A percentile compares a stretch with the other conserved stretches of the same genome.
These are phyloP conservation scores for Chlorella vulgaris DNA, from an alignment of 139 green algal genomes.

Conservation along the genomic window DNA sequence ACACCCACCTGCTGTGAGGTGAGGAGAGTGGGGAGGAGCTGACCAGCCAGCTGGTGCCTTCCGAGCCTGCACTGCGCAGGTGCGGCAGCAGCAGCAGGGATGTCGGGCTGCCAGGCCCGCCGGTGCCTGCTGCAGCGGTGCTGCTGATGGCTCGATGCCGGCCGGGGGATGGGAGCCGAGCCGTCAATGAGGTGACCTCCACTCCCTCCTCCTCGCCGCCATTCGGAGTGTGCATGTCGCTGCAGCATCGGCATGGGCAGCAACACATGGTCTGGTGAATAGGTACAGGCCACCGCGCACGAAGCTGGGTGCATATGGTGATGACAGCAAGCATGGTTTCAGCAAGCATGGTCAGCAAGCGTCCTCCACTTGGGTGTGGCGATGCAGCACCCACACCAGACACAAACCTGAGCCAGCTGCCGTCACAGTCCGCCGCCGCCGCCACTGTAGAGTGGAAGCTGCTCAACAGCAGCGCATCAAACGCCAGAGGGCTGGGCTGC, in stretches of 20 bases:
- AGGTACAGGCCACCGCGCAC: too few species aligned
- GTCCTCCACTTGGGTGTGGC: background rate
- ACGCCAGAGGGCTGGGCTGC: background rate
- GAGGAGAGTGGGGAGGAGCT: background rate
- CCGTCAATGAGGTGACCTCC: background rate
- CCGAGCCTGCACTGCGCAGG: slow-evolving; percentile 4
- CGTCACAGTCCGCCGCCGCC: background rate
- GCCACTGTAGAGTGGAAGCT: background rate
- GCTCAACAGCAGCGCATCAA: slow-evolving; percentile 11
- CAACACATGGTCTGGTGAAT: too few species aligned
- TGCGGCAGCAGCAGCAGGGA: slow-evolving; percentile 27
- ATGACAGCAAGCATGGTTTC: background rate
- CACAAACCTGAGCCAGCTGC: slow-evolving; percentile 24
- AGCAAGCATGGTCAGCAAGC: background rate
- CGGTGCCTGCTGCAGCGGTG: background rate
- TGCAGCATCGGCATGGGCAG: background rate
- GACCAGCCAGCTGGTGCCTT: slow-evolving; percentile 7
- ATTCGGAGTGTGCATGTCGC: background rate
- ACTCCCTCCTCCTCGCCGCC: background rate
- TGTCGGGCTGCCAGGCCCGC: background rate
- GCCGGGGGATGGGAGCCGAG: background rate
- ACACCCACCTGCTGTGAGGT: background rate
- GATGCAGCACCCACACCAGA: background rate
- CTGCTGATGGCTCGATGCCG: background rate
- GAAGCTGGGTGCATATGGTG: background rate